These are phyloP conservation scores for Fraxinus americana DNA, from an alignment of 257 asterid genomes.

Conservation along the genomic window DNA sequence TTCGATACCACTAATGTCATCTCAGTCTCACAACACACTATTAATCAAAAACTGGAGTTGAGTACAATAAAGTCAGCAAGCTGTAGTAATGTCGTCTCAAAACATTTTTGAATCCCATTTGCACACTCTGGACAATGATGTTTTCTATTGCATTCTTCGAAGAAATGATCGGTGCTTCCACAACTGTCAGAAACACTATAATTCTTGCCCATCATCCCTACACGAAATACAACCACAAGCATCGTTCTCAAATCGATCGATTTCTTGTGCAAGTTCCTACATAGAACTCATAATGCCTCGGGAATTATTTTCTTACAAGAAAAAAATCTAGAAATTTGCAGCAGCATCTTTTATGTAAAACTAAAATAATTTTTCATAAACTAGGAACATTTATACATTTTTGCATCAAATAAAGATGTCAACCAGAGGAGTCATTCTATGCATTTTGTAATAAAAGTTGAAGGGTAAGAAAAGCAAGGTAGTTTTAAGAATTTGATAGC, in stretches of 20 bases:
- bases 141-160: too few species aligned
- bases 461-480: not conserved
- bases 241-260: conserved; percentile 31
- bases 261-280: conserved; percentile 51
- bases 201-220: too few species aligned
- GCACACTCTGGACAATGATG: too few species aligned
- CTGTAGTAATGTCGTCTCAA: too few species aligned
- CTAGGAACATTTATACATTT: not conserved
- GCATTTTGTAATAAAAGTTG: conserved; percentile 11
- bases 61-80: too few species aligned
- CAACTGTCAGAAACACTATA: too few species aligned
- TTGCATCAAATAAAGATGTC: not conserved
- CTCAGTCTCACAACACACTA: too few species aligned
- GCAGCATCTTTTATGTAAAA: conserved; percentile 19
- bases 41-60: too few species aligned
- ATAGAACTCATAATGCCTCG: conserved; percentile 34
- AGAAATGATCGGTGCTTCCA: too few species aligned
- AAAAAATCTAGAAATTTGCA: conserved; percentile 35
- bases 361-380: not conserved
- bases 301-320: conserved; percentile 16
- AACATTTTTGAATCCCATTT: too few species aligned
- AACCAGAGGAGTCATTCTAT: conserved; percentile 16
- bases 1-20: too few species aligned
- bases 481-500: conserved; percentile 23
- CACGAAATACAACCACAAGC: too few species aligned